Evolutionary conservation across 129 eudicot species (phyloP), one percentile per base, ranked within the genome.

Genomic region (Artemisia tridentata): DNA sequence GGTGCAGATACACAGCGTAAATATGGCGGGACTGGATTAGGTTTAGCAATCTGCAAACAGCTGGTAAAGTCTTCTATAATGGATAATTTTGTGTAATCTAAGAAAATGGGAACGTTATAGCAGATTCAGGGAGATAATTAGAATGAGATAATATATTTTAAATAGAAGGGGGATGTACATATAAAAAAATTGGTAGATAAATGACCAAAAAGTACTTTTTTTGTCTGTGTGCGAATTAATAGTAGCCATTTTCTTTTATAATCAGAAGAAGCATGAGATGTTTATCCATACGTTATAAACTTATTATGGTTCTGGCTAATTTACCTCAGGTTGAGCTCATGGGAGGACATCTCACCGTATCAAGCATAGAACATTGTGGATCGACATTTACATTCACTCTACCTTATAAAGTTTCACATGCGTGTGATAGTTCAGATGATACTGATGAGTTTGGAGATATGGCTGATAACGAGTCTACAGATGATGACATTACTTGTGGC

Each of bases 11-110:
- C 95, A 12, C 95, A 96, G 76, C 81, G 98, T 21, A 92, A 92
- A 82, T 92, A 92, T 75, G 98, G 98, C n/a, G 98, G 98, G 74
- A 92, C 98, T 34, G 98, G 98, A 73, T 80, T 92, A 73, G 96
- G 98, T 76, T 81, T 92, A 29, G 96, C 98, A 15, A 92, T 92
- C 79, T 92, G 98, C 83, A 92, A 92, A 82, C 96, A 92, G 46
- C 76, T 92, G 98, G 98, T 92, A 82, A 71, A 18, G 53, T 71
- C 62, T 53, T 46, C 47, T 45, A 6, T 57, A 19, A 54, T 54
- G 57, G 16, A 55, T 56, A 38, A 17, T 38, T 19, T 38, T 74
- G 34, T 60, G 50, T 48, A 21, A 53, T 63, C 50, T 17, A 49
- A 59, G 13, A 10, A 18, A 49, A 60, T 49, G 58, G 65, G 58